Base-by-base conservation (phyloP, 2,329 filamentous ascomycete genomes). In the Colletotrichum lindemuthianum region DNA sequence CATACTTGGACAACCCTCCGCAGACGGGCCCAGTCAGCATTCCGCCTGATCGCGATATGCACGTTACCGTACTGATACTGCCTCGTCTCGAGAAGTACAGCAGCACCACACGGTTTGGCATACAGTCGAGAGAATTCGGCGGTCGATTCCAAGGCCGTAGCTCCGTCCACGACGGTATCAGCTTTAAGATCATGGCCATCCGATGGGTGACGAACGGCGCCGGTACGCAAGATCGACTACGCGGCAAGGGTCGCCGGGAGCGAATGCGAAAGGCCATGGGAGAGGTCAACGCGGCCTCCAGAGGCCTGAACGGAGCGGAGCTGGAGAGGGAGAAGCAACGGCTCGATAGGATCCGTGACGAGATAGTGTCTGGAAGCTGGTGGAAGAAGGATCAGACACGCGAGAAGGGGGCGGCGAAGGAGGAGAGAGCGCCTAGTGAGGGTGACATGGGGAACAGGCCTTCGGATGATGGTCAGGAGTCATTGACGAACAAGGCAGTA, bases 41-140 rank as follows among this genome's bases (percentile, higher is more conserved):
- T 1, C 90, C 89, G 0, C 76, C 81, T 0, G 87, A 90, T 63
- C 89, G 90, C 70, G 96, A 98, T 73, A 79, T 97, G 45, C 92
- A 98, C 70, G 91, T 99, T 68, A 96, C 92, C 13, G 77, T 98
- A 0, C 80, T 97, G 11, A 88, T 99, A 11, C 83, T 98, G 0
- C 96, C 95, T 0, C 84, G 87, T 1, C 81, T 99, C 4, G 85
- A 92, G 67, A 88, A 88, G 66, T 99, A 98, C 73, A 82, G 87
- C 0, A 87, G 89, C 6, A 90, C 88, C 0, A 90, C 90, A 1
- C 86, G 92, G 47, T 93, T 91, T 72, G 95, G 95, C 3, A 86
- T 99, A 60, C 89, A 88, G 69, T 96, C 92, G 69, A 88, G 93
- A 34, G 88, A 90, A 65, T 97, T 93, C 83, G 90, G 88, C 7